A percentile compares a stretch with the other conserved stretches of the same genome.
These are phyloP conservation scores for Lodderomyces margitis DNA, from an alignment of 1,139 yeast genomes.

Conservation along the genomic window DNA sequence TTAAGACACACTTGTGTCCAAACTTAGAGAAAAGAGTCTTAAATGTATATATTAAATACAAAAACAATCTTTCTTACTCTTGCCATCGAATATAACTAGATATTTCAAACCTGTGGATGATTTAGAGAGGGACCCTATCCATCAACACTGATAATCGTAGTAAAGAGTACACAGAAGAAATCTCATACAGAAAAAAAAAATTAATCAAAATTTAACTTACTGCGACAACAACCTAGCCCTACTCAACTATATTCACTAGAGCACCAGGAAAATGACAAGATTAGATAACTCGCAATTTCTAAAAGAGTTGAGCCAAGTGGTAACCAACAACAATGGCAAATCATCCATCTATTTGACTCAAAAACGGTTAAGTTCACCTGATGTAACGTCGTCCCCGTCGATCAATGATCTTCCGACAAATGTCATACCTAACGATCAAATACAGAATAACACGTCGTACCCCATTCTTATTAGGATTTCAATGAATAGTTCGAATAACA, in stretches of 20 bases:
- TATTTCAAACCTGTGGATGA: too few species aligned
- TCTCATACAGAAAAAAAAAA: too few species aligned
- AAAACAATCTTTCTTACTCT: too few species aligned
- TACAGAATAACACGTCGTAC: slow-evolving; percentile 28
- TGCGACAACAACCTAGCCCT: background rate
- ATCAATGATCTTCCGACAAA: slow-evolving; percentile 37
- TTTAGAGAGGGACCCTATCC: too few species aligned
- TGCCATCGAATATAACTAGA: too few species aligned
- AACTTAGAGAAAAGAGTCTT: too few species aligned
- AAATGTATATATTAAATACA: too few species aligned
- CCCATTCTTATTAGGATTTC: slow-evolving; percentile 53
- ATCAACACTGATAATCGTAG: too few species aligned
- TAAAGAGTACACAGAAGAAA: too few species aligned
- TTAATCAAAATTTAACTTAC: background rate
- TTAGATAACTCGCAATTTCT: slow-evolving; percentile 41
- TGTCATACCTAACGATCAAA: slow-evolving; percentile 21
- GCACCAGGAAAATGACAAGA: slow-evolving; percentile 29
- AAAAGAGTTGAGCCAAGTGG: slow-evolving; percentile 26
- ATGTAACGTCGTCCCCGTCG: background rate
- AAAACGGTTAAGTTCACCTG: slow-evolving; percentile 28
- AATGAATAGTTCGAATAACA: slow-evolving; percentile 50
- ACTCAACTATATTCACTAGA: background rate
- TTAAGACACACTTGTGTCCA: too few species aligned
- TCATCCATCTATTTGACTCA: slow-evolving; percentile 45
- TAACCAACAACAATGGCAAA: slow-evolving; percentile 34